Evolutionary conservation across 768 basidiomycete genomes (phyloP).

Genomic region (Tulasnella sp.): DNA sequence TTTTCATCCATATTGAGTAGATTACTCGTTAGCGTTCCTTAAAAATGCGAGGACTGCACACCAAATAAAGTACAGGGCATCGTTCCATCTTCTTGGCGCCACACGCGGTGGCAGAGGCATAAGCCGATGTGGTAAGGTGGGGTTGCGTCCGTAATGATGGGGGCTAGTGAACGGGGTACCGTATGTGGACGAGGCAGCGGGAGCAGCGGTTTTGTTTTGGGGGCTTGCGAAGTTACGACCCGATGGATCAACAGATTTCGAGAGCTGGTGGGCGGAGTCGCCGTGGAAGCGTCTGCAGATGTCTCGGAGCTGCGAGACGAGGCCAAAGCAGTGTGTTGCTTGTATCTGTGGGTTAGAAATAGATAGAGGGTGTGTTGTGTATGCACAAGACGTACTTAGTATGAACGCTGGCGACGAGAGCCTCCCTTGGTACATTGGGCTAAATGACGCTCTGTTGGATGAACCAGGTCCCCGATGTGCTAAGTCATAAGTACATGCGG

Average conservation of each 20-base stretch:
- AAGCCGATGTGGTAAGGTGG: conserved; percentile 30
- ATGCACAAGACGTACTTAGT: conserved; percentile 35
- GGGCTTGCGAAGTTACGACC: conserved; percentile 14
- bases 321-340: conserved; percentile 49
- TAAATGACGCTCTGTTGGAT: conserved; percentile 79
- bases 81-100: conserved; percentile 50
- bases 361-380: background rate
- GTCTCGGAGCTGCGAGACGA: conserved; percentile 43
- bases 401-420: conserved; percentile 69
- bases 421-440: conserved; percentile 67
- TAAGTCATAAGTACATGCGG: conserved; percentile 54
- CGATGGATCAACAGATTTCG: conserved; percentile 26
- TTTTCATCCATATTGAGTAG: conserved; percentile 57
- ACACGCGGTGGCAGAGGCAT: conserved; percentile 5
- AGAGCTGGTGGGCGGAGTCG: conserved; percentile 32
- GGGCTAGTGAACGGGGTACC: background rate
- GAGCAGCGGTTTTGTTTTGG: conserved; percentile 1
- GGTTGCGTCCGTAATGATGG: conserved; percentile 24
- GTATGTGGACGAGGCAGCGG: background rate
- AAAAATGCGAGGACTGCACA: conserved; percentile 11
- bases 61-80: conserved; percentile 85
- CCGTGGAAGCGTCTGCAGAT: conserved; percentile 44
- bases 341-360: conserved; percentile 29
- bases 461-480: conserved; percentile 66
- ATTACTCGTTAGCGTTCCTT: background rate